Evolutionary conservation across 2,329 filamentous ascomycete species (phyloP), one percentile per base, ranked within the genome.

Genomic region (Furcasterigmium furcatum): DNA sequence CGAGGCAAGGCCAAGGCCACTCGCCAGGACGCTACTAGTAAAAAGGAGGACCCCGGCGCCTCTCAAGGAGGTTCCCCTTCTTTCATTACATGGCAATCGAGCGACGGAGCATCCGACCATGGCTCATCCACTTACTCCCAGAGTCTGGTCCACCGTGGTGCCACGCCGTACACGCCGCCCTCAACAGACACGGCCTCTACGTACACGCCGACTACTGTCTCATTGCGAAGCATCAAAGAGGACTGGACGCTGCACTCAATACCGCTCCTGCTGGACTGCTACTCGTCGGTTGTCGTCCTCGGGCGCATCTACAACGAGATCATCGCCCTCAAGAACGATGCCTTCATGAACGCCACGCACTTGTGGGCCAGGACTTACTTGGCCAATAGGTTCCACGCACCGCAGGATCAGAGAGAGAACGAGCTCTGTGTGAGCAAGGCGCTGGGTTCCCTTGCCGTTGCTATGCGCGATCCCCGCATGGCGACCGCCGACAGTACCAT

Each of bases 361-460:
- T 60, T 70, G 29, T 70, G 69, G 49, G 58, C 67, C 19, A 57
- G 65, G 16, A 68, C 67, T 16, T 70, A 69, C 43, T 54, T 67
- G 29, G 66, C 58, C 22, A 70, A 69, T 34, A 55, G 57, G 16
- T 57, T 62, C 19, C 59, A 64, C 2, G 63, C 63, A 6, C 54
- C 61, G 22, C 49, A 60, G 8, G 47, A 57, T 24, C 55, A 63
- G 25, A 54, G 54, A 21, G 66, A 69, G 46, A 50, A 68, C 21
- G 63, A 58, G 7, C 51, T 48, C 3, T 67, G 65, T 44, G 58
- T 70, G 25, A 64, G 65, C 5, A 65, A 62, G 49, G 64, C 67
- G 1, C 48, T 70, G 36, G 58, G 53, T n/a, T 56, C 64, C 4
- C 60, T 76, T 16, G 58, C 65, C 32, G 55, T 62, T 7, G 71